phyloP scores from a whole-genome alignment of 305 asterid species.

The Solanum hybrid region DNA sequence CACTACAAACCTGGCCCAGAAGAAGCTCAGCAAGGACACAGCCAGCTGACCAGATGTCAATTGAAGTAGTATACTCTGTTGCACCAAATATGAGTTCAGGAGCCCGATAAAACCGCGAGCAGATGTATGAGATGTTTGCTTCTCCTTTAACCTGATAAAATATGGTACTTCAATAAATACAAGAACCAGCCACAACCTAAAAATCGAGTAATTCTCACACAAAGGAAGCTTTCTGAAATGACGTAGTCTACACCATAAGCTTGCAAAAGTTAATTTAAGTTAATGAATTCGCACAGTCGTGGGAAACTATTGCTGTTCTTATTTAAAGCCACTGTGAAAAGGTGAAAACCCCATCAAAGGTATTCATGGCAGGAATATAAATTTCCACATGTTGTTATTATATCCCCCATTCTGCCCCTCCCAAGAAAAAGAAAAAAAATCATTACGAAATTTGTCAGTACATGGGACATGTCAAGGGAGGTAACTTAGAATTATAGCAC shows the following conservation, averaged over 20 bases:
- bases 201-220: background rate
- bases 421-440: background rate
- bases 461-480: background rate
- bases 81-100: slow-evolving; percentile 98
- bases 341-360: background rate
- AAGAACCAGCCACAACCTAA: background rate
- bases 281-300: background rate
- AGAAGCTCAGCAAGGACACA: slow-evolving; percentile 98
- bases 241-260: background rate
- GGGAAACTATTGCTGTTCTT: background rate
- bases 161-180: background rate
- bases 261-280: background rate
- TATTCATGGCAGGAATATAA: background rate
- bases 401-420: background rate
- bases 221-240: background rate
- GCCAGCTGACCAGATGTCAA: slow-evolving; percentile 98
- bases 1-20: slow-evolving; percentile 63
- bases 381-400: background rate
- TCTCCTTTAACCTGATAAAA: slow-evolving; percentile 69
- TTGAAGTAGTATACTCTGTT: slow-evolving; percentile 79
- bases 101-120: slow-evolving; percentile 93
- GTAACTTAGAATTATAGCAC: background rate
- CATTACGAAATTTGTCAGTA: background rate
- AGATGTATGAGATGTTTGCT: slow-evolving; percentile 87
- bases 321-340: background rate